Conservation (phyloP, 768 basidiomycete genomes). For the Pisolithus tinctorius region DNA sequence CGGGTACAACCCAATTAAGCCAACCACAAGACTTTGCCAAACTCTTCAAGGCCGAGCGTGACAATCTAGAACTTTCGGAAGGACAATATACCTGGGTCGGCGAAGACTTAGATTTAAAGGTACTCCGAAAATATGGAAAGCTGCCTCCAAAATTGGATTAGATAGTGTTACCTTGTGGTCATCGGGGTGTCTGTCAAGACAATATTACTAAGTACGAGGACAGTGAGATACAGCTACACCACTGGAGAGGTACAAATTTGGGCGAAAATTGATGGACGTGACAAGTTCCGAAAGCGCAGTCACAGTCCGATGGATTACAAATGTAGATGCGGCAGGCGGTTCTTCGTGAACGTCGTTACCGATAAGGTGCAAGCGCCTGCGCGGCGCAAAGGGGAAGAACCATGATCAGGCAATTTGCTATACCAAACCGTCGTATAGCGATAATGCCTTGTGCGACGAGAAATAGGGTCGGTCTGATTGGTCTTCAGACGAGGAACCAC, state of each 20-base stretch:
- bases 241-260: slow-evolving; percentile 18
- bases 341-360: background rate
- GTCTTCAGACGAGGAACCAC: slow-evolving; percentile 5
- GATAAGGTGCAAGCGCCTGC: background rate
- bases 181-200: slow-evolving; percentile 2
- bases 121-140: slow-evolving; percentile 75
- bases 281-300: background rate
- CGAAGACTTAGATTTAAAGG: slow-evolving; percentile 69
- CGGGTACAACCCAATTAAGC: slow-evolving; percentile 38
- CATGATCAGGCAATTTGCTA: slow-evolving; percentile 40
- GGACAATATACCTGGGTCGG: slow-evolving; percentile 82
- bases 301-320: background rate
- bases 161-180: slow-evolving; percentile 6
- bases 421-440: slow-evolving; percentile 91
- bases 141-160: slow-evolving; percentile 27
- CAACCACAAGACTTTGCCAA: slow-evolving; percentile 84
- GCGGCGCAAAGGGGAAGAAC: background rate
- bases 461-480: slow-evolving; percentile 6
- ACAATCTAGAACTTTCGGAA: slow-evolving; percentile 89
- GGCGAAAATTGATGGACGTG: slow-evolving; percentile 1
- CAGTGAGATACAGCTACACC: slow-evolving; percentile 19
- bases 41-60: slow-evolving; percentile 83
- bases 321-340: background rate
- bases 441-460: slow-evolving; percentile 60
- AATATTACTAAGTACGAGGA: slow-evolving; percentile 16